Conservation (phyloP, 768 basidiomycete species). For the Phanerodontia chrysosporium region DNA sequence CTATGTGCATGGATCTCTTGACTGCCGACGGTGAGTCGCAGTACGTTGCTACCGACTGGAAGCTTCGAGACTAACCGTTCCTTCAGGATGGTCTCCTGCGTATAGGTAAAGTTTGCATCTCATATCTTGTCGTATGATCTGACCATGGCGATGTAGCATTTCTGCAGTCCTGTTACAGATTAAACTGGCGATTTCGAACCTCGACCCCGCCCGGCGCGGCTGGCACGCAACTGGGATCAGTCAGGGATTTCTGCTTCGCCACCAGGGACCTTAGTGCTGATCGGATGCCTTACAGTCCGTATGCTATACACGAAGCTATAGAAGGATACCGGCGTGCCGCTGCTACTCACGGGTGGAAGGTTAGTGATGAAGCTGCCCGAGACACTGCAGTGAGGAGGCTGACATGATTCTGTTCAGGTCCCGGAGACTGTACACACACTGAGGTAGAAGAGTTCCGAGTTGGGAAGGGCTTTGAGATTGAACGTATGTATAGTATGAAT, state of each 20-base stretch:
- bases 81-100: constrained; percentile 62
- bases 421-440: not conserved
- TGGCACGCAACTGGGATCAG: constrained; percentile 50
- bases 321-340: constrained; percentile 66
- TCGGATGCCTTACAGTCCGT: constrained; percentile 24
- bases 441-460: not conserved
- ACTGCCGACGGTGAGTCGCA: constrained; percentile 50
- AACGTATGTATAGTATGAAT: not conserved
- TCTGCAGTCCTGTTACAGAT: constrained; percentile 56
- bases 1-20: constrained; percentile 72
- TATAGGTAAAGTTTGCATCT: constrained; percentile 40
- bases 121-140: not conserved
- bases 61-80: not conserved
- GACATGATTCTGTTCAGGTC: not conserved
- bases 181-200: constrained; percentile 62
- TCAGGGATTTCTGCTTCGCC: constrained; percentile 15
- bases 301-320: constrained; percentile 54
- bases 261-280: not conserved
- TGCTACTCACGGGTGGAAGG: constrained; percentile 59
- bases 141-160: constrained; percentile 22
- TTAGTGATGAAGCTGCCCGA: constrained; percentile 17
- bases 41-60: not conserved
- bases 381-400: not conserved
- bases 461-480: not conserved
- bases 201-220: constrained; percentile 57